Conservation (phyloP, 331 rosid species). For the Rhamnella rubrinervis region DNA sequence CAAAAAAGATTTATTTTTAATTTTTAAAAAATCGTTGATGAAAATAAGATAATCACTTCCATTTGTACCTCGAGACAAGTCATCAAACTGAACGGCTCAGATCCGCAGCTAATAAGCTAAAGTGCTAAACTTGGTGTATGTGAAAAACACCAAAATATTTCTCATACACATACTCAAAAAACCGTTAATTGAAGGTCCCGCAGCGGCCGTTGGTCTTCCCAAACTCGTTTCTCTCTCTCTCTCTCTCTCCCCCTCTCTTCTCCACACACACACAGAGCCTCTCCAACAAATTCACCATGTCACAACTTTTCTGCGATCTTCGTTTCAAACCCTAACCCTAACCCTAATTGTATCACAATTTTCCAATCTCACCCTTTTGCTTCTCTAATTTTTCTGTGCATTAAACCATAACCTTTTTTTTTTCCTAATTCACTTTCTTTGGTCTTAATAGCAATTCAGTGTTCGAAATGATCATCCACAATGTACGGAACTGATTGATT, state of each 20-base stretch:
- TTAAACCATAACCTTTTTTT: no score
- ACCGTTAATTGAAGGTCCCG: conserved; percentile 43
- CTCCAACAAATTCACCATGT: conserved; percentile 6
- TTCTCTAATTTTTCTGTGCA: neutral
- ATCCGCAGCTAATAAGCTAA: no score
- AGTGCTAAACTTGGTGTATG: neutral
- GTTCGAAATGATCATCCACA: neutral
- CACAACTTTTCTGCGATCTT: conserved; percentile 21
- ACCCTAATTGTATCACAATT: conserved; percentile 6
- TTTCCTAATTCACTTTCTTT: neutral
- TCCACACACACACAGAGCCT: neutral
- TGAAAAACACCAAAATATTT: neutral
- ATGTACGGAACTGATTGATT: conserved; percentile 15
- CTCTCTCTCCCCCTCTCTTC: conserved; percentile 3
- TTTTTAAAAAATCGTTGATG: no score
- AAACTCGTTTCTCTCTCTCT: conserved; percentile 16
- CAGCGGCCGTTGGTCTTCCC: conserved; percentile 39
- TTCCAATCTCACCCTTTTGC: neutral
- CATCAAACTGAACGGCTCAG: no score
- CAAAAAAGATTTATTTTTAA: no score
- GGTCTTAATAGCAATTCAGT: neutral
- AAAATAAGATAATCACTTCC: no score
- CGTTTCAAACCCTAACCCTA: conserved; percentile 31
- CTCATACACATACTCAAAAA: conserved; percentile 16
- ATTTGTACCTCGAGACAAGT: no score